These are phyloP conservation scores for Cantharellus anzutake DNA, from an alignment of 768 basidiomycete species.

Conservation along the genomic window DNA sequence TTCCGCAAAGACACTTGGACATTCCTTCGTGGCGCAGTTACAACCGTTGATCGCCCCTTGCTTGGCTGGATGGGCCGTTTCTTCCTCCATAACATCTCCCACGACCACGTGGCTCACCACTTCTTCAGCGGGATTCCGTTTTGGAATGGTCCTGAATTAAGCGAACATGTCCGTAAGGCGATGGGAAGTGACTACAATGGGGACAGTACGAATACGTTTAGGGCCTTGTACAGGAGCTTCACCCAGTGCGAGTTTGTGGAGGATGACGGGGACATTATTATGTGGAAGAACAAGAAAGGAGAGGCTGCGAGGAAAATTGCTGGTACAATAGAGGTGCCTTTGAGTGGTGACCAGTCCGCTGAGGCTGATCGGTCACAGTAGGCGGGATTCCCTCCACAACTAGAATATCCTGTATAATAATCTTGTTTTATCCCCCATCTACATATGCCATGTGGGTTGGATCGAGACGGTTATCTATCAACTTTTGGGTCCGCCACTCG, in stretches of 20 bases:
- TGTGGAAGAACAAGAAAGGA: constrained; percentile 78
- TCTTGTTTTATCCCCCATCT: too few species aligned
- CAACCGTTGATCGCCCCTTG: constrained; percentile 73
- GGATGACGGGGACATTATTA: constrained; percentile 77
- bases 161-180: constrained; percentile 81
- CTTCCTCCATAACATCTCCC: constrained; percentile 35
- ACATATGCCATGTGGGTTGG: too few species aligned
- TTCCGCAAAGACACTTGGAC: constrained; percentile 80
- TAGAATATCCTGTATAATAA: too few species aligned
- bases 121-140: constrained; percentile 82
- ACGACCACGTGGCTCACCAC: constrained; percentile 88
- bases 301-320: constrained; percentile 32
- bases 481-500: too few species aligned
- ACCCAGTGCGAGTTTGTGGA: constrained; percentile 46
- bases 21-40: constrained; percentile 82
- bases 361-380: too few species aligned
- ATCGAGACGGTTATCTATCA: too few species aligned
- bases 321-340: background rate
- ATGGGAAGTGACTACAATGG: constrained; percentile 57
- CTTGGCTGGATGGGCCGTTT: constrained; percentile 31
- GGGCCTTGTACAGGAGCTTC: constrained; percentile 50
- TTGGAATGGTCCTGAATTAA: constrained; percentile 12
- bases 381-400: too few species aligned
- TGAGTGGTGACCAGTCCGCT: too few species aligned
- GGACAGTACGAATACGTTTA: constrained; percentile 41